Percentiles rank a stretch among this genome's conserved stretches.
Evolutionary conservation across 1,284 basidiomycete species (phyloP).

Genomic region (Peniophora sp.): DNA sequence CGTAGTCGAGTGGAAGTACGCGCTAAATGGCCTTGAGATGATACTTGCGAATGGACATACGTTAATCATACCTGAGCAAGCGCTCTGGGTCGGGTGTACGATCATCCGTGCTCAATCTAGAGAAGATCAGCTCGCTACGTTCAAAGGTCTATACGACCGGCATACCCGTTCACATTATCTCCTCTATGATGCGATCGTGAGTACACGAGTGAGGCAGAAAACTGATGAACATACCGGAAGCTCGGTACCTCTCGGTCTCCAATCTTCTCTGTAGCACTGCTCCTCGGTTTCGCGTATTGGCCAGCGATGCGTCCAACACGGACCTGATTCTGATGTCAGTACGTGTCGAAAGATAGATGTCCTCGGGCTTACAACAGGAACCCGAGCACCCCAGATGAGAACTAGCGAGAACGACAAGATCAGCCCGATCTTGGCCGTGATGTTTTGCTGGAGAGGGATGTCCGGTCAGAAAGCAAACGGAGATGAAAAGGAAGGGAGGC

Average conservation of each 20-base stretch:
- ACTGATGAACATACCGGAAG: conserved; percentile 52
- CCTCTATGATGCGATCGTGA: conserved; percentile 46
- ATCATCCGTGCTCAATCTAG: conserved; percentile 63
- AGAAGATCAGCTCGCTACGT: neutral
- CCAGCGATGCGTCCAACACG: conserved; percentile 90
- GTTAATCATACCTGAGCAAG: conserved; percentile 67
- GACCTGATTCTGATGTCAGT: conserved; percentile 35
- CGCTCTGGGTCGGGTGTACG: conserved; percentile 86
- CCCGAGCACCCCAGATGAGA: conserved; percentile 86
- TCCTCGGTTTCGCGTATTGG: conserved; percentile 95
- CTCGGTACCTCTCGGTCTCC: conserved; percentile 65
- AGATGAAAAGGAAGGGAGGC: conserved; percentile 15
- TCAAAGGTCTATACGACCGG: neutral
- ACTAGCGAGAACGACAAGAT: conserved; percentile 95
- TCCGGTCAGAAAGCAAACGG: neutral
- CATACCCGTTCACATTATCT: conserved; percentile 90
- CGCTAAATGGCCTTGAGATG: conserved; percentile 39
- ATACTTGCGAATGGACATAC: neutral
- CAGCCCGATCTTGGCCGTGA: conserved; percentile 89
- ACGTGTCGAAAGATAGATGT: conserved; percentile 6
- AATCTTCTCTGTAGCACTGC: conserved; percentile 78
- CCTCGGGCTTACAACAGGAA: conserved; percentile 66
- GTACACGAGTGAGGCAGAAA: neutral
- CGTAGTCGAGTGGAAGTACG: conserved; percentile 93
- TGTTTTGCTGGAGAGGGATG: conserved; percentile 60